Evolutionary conservation across 2,329 filamentous ascomycete species (phyloP).

Genomic region (Lasiodiplodia hormozganensis): DNA sequence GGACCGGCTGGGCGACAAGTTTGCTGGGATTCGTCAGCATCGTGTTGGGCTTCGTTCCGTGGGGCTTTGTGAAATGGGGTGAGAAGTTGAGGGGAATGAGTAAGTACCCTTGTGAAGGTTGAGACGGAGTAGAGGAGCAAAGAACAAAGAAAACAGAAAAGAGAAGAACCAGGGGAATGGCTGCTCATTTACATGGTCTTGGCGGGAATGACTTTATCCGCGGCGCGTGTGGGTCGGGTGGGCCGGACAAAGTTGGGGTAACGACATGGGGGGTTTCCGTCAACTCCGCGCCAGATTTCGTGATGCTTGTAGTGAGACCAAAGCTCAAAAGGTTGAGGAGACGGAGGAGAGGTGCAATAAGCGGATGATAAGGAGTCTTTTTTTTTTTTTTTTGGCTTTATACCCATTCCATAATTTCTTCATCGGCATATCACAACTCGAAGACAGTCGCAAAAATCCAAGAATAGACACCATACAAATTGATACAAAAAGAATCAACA

Average conservation of each 20-base stretch:
- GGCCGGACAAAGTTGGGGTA: neutral
- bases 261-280: neutral
- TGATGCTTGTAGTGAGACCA: neutral
- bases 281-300: neutral
- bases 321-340: neutral
- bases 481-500: neutral
- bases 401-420: neutral
- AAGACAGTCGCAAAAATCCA: neutral
- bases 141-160: neutral
- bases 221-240: neutral
- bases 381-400: neutral
- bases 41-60: constrained; percentile 31
- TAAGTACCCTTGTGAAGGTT: constrained; percentile 26
- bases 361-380: neutral
- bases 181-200: neutral
- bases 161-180: neutral
- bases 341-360: neutral
- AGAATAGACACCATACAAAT: neutral
- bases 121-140: neutral
- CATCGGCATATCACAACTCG: neutral
- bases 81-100: constrained; percentile 6
- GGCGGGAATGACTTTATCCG: constrained; percentile 14
- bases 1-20: constrained; percentile 48
- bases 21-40: constrained; percentile 50
- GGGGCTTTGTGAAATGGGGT: constrained; percentile 31